Percentiles rank a stretch among this genome's conserved stretches.
phyloP scores from a whole-genome alignment of 768 basidiomycete species.

The Lanmaoa pseudosensibilis region DNA sequence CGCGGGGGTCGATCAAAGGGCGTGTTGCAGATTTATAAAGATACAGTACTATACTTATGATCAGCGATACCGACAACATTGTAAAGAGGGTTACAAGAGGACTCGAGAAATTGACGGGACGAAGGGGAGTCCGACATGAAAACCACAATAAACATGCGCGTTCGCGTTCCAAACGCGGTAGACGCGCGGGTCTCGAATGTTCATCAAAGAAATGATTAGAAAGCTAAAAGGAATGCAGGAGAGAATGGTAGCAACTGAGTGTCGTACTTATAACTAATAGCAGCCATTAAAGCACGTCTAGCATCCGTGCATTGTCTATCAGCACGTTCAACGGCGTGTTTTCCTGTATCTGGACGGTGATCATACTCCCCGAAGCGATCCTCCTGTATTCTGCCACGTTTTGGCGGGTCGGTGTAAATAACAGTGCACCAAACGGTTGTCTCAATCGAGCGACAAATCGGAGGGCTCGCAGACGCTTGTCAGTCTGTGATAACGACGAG shows the following conservation, averaged over 20 bases:
- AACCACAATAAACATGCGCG: too few relatives aligned
- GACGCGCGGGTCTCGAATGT: too few relatives aligned
- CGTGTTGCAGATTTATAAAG: neutral
- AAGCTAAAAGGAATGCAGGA: too few relatives aligned
- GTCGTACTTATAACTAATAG: too few relatives aligned
- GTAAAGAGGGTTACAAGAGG: too few relatives aligned
- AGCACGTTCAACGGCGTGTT: neutral
- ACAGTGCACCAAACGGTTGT: slow-evolving; percentile 10
- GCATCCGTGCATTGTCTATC: neutral
- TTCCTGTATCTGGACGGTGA: slow-evolving; percentile 6
- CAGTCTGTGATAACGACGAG: neutral
- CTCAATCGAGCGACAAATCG: slow-evolving; percentile 1
- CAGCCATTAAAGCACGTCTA: slow-evolving; percentile 9
- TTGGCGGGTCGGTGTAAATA: slow-evolving; percentile 3
- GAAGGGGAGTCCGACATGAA: too few relatives aligned
- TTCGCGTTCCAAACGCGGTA: too few relatives aligned
- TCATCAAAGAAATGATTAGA: too few relatives aligned
- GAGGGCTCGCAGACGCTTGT: neutral
- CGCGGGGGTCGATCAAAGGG: too few relatives aligned
- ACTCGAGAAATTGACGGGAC: too few relatives aligned
- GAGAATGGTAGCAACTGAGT: neutral
- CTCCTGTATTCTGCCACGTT: slow-evolving; percentile 7
- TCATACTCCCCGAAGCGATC: slow-evolving; percentile 4
- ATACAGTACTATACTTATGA: neutral
- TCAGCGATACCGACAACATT: neutral